phyloP scores from a whole-genome alignment of 2,329 filamentous ascomycete species.

The Claviceps quebecensis region DNA sequence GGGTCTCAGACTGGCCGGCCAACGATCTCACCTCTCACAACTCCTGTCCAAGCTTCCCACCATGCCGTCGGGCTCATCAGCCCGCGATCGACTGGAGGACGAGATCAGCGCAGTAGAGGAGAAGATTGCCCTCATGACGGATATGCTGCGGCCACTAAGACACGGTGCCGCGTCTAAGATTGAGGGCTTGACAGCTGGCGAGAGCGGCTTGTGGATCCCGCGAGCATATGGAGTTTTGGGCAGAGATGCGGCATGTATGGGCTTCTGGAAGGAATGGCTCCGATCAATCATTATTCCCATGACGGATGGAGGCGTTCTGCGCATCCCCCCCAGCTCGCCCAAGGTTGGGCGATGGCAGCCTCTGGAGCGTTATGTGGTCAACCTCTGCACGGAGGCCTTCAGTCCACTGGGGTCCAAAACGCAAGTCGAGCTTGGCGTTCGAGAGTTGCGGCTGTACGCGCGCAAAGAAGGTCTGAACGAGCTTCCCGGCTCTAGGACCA shows the following conservation, averaged over 20 bases:
- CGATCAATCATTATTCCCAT: constrained; percentile 89
- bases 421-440: constrained; percentile 80
- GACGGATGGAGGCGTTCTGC: constrained; percentile 71
- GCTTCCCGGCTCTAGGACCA: constrained; percentile 78
- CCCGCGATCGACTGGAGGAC: constrained; percentile 75
- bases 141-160: constrained; percentile 79
- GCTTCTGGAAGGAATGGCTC: constrained; percentile 98
- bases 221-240: constrained; percentile 87
- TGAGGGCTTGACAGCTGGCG: constrained; percentile 85
- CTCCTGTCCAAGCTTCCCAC: constrained; percentile 72
- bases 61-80: constrained; percentile 64
- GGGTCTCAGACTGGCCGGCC: constrained; percentile 71
- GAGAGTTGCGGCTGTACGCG: constrained; percentile 82
- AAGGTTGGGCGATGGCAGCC: constrained; percentile 92
- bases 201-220: constrained; percentile 92
- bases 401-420: constrained; percentile 88
- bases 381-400: constrained; percentile 88
- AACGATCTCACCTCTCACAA: constrained; percentile 80
- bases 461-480: constrained; percentile 89
- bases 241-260: constrained; percentile 65
- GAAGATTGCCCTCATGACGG: constrained; percentile 93
- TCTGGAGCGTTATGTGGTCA: constrained; percentile 90
- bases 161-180: constrained; percentile 96
- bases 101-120: constrained; percentile 93
- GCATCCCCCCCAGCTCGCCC: constrained; percentile 78